Percentiles rank a stretch among this genome's conserved stretches.
Evolutionary conservation across 768 basidiomycete genomes (phyloP).

Genomic region (Pholiota conissans): DNA sequence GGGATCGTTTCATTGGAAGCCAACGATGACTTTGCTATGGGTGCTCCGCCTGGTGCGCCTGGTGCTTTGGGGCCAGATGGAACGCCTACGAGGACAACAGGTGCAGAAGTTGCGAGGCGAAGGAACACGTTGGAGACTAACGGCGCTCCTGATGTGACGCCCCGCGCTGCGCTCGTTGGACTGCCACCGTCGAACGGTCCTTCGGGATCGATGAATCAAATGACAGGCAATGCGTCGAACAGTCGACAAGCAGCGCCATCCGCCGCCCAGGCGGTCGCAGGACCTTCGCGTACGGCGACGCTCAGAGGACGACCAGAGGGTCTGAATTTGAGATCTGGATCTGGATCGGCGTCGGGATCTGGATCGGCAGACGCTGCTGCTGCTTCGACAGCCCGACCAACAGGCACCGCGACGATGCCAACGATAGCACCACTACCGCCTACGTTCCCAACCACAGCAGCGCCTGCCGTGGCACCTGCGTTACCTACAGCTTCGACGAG

Average conservation of each 20-base stretch:
- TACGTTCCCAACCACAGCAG: not conserved
- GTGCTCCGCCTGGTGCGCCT: constrained; percentile 86
- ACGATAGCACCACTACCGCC: not conserved
- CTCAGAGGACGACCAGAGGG: constrained; percentile 22
- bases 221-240: not conserved
- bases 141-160: constrained; percentile 58
- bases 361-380: not conserved
- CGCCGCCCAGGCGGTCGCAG: not conserved
- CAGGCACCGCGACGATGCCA: not conserved
- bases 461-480: constrained; percentile 5
- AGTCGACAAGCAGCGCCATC: not conserved
- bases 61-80: constrained; percentile 56
- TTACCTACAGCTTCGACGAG: constrained; percentile 12
- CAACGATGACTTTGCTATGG: constrained; percentile 90
- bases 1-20: constrained; percentile 75
- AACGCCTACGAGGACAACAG: not conserved
- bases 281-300: constrained; percentile 21
- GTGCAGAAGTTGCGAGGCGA: constrained; percentile 25
- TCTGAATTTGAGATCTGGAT: not conserved
- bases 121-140: constrained; percentile 30
- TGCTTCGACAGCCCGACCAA: not conserved
- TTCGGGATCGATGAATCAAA: not conserved
- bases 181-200: constrained; percentile 38
- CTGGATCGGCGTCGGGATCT: not conserved
- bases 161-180: constrained; percentile 58